Evolutionary conservation across 2,329 filamentous ascomycete genomes (phyloP).

Genomic region (Verticillium tricorpus): DNA sequence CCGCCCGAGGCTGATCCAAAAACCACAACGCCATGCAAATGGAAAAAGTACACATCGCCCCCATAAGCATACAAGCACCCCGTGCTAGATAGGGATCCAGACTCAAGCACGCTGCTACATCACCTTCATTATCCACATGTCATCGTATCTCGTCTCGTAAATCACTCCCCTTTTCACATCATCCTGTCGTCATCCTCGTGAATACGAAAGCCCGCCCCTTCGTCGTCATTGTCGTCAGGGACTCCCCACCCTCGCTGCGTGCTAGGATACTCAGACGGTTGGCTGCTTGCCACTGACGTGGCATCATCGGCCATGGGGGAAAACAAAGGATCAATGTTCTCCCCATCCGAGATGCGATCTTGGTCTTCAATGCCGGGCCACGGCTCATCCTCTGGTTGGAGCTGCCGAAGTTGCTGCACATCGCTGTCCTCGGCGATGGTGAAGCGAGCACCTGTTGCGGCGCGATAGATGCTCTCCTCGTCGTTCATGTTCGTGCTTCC

Average conservation of each 20-base stretch:
- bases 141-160: not conserved
- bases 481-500: slow-evolving; percentile 23
- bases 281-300: slow-evolving; percentile 38
- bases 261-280: slow-evolving; percentile 53
- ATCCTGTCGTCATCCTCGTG: slow-evolving; percentile 31
- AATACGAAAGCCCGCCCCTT: slow-evolving; percentile 27
- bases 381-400: slow-evolving; percentile 48
- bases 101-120: not conserved
- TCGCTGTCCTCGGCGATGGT: slow-evolving; percentile 21
- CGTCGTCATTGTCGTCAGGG: slow-evolving; percentile 17
- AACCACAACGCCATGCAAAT: not conserved
- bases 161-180: not conserved
- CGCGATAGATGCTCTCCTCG: slow-evolving; percentile 15
- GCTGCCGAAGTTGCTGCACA: slow-evolving; percentile 24
- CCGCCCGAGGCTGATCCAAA: not conserved
- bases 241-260: slow-evolving; percentile 38
- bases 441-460: not conserved
- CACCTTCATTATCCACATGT: not conserved
- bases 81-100: not conserved
- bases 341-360: slow-evolving; percentile 39
- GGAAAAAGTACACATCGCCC: not conserved
- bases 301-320: slow-evolving; percentile 19
- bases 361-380: slow-evolving; percentile 54
- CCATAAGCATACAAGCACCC: not conserved
- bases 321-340: slow-evolving; percentile 44